Evolutionary conservation across 1,284 basidiomycete genomes (phyloP).

Genomic region (Sutorius eximius): DNA sequence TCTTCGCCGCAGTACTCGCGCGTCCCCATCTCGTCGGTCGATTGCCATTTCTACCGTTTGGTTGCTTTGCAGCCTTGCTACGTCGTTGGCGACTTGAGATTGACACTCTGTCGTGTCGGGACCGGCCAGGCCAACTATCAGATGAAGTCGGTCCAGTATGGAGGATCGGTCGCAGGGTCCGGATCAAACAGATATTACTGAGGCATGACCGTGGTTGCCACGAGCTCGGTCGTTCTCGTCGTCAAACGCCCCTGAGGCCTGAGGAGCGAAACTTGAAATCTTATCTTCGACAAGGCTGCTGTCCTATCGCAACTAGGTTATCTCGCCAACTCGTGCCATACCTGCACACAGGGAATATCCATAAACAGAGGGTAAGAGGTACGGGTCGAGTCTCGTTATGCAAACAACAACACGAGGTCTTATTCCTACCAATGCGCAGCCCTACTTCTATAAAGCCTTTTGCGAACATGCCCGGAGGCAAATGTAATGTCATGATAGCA

Average conservation of each 20-base stretch:
- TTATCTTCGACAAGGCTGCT: background rate
- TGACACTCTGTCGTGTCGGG: conserved; percentile 6
- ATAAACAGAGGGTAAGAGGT: background rate
- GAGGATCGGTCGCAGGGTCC: conserved; percentile 3
- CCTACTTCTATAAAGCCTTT: background rate
- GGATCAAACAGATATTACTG: conserved; percentile 8
- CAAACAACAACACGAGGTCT: background rate
- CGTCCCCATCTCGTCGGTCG: background rate
- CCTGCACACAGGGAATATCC: background rate
- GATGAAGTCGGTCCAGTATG: background rate
- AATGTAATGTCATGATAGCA: background rate
- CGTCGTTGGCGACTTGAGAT: background rate
- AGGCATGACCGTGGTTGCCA: background rate
- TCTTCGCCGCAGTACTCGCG: conserved; percentile 11
- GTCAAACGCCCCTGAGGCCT: background rate
- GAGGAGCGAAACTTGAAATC: background rate
- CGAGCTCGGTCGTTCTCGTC: background rate
- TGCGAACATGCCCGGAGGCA: background rate
- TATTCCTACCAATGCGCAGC: background rate
- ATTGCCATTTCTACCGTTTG: conserved; percentile 1
- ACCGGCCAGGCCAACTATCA: background rate
- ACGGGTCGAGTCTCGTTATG: too few species aligned
- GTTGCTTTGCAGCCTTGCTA: background rate
- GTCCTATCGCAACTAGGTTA: background rate
- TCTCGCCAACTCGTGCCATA: background rate